phyloP scores from a whole-genome alignment of 208 protist genomes.

The Leishmania martiniquensis region DNA sequence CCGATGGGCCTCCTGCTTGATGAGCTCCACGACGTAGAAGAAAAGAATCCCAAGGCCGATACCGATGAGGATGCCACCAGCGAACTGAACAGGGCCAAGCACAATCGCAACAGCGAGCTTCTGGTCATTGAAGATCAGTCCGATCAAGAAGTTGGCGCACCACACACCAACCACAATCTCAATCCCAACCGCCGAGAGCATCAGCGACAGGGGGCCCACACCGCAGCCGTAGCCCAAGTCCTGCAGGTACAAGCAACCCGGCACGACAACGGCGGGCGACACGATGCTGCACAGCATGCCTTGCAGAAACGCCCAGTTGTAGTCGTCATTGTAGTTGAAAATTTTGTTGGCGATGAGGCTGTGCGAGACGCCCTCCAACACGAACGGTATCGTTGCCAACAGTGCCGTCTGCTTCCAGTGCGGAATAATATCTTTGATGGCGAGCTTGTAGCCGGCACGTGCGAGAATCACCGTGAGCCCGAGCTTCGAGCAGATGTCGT shows the following conservation, averaged over 20 bases:
- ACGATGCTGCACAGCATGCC: conserved; percentile 79
- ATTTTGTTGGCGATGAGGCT: conserved; percentile 74
- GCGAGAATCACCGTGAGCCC: conserved; percentile 79
- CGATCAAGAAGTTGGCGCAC: conserved; percentile 80
- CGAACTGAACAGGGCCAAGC: conserved; percentile 74
- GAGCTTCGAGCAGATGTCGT: conserved; percentile 63
- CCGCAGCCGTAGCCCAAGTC: conserved; percentile 72
- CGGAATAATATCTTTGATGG: conserved; percentile 58
- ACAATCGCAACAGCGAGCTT: conserved; percentile 53
- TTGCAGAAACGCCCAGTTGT: conserved; percentile 83
- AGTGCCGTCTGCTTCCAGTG: conserved; percentile 79
- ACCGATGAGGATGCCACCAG: conserved; percentile 63
- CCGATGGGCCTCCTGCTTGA: conserved; percentile 72
- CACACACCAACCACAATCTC: conserved; percentile 85
- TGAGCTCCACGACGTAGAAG: conserved; percentile 70
- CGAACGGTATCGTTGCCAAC: conserved; percentile 68
- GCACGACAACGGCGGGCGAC: conserved; percentile 77
- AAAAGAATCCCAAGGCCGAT: conserved; percentile 65
- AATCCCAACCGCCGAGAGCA: conserved; percentile 71
- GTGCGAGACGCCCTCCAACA: conserved; percentile 62
- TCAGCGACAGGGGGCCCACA: conserved; percentile 59
- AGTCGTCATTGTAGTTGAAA: conserved; percentile 70
- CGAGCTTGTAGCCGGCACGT: conserved; percentile 75
- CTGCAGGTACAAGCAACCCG: conserved; percentile 71
- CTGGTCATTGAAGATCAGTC: conserved; percentile 68